Conservation (phyloP, 371 early-diverging fungal genomes). For the Mucor plumbeus region DNA sequence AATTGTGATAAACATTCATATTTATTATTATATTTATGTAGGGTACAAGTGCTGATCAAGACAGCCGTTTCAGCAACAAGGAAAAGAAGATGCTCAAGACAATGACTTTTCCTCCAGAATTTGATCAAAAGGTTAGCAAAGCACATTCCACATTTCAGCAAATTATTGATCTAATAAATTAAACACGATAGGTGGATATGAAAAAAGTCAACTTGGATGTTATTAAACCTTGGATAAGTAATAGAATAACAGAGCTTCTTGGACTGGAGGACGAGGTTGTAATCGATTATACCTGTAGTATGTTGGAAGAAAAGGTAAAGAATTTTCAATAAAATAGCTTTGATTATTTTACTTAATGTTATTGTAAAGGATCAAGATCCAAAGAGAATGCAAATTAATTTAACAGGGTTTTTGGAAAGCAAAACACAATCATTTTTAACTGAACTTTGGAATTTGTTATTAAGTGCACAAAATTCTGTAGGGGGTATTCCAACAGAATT, state of each 20-base stretch:
- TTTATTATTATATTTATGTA: constrained; percentile 16
- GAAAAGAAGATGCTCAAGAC: constrained; percentile 82
- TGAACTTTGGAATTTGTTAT: constrained; percentile 88
- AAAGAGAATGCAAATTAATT: constrained; percentile 88
- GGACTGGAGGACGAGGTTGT: constrained; percentile 96
- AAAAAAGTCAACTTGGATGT: constrained; percentile 87
- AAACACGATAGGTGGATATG: constrained; percentile 73
- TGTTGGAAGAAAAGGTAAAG: constrained; percentile 79
- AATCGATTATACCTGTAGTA: constrained; percentile 80
- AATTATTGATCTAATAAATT: not conserved
- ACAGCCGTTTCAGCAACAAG: constrained; percentile 89
- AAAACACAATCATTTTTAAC: constrained; percentile 82
- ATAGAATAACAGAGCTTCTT: constrained; percentile 75
- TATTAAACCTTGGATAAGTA: constrained; percentile 88
- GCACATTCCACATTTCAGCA: not conserved
- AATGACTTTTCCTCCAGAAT: constrained; percentile 85
- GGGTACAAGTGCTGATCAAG: constrained; percentile 87
- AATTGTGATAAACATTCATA: not conserved
- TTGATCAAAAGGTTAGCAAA: constrained; percentile 76
- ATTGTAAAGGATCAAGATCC: constrained; percentile 78
- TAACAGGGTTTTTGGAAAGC: constrained; percentile 93
- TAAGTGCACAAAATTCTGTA: constrained; percentile 85
- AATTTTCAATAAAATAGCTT: not conserved
- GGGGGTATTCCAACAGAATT: constrained; percentile 89
- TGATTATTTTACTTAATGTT: not conserved